Conservation (phyloP, 1,139 yeast species). For the Yamadazyma friedrichii region DNA sequence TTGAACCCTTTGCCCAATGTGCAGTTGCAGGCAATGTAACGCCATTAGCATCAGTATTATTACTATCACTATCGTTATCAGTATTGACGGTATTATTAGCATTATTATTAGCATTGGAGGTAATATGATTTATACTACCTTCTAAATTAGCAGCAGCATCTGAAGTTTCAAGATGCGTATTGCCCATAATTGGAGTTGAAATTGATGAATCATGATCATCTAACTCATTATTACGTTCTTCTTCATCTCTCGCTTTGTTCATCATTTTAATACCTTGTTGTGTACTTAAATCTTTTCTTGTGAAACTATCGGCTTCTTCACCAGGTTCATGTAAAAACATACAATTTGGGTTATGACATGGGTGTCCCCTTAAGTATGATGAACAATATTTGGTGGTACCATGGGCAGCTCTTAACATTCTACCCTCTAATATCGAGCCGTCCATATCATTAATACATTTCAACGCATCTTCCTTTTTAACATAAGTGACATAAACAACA, state of each 20-base stretch:
- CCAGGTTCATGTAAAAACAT: conserved; percentile 99
- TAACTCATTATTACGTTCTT: conserved; percentile 14
- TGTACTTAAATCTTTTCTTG: conserved; percentile 87
- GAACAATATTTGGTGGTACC: conserved; percentile 99
- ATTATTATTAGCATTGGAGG: conserved; percentile 11
- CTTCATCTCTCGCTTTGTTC: conserved; percentile 10
- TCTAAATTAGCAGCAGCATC: conserved; percentile 9
- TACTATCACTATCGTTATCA: neutral
- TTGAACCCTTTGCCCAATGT: conserved; percentile 50
- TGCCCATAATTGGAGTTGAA: conserved; percentile 2
- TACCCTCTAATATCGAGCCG: conserved; percentile 91
- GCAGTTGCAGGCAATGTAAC: conserved; percentile 57
- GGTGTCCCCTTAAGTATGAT: conserved; percentile 88
- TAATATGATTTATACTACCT: neutral
- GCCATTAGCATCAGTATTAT: neutral
- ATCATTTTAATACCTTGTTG: conserved; percentile 67
- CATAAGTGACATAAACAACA: conserved; percentile 94
- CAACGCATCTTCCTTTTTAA: conserved; percentile 91
- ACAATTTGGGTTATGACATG: conserved; percentile 98
- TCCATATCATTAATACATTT: conserved; percentile 91
- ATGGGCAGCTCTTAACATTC: conserved; percentile 85
- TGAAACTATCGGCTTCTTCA: conserved; percentile 96
- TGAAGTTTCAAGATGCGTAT: neutral
- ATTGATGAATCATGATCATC: neutral
- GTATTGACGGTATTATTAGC: neutral